Evolutionary conservation across 371 early-diverging fungal species (phyloP), one percentile per base, ranked within the genome.

Genomic region (Actinomucor elegans): DNA sequence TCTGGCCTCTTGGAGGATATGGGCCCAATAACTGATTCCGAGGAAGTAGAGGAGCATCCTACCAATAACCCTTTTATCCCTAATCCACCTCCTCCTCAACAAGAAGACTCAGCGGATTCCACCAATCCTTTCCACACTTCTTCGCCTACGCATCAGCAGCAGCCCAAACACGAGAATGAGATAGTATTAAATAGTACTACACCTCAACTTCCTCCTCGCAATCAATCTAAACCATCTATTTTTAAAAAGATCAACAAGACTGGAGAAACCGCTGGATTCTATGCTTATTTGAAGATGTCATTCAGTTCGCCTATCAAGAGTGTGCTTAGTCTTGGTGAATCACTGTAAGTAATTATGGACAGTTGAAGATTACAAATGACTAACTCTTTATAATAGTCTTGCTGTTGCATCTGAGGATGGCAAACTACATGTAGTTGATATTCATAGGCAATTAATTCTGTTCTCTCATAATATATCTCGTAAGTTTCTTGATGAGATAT

Each of bases 1-100:
- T 52, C 63, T 9, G 71, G 60, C 9, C 48, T 72, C 10, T 38
- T 72, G 2, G 54, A 72, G n/a, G 72, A 67, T 35, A 67, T 75
- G 72, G 57, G 50, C 3, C 50, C 12, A 23, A 43, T 37, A 3
- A 27, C 41, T 18, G 51, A 36, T 26, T 17, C 57, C 23, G 57
- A 55, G 18, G 46, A 47, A 0, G 40, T 45, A 9, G 24, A 11
- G 5, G 35, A 44, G 10, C 50, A 27, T 26, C 31, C 40, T 18
- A 32, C 24, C 26, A 48, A 18, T 20, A 52, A 45, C 17, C 36
- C 40, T 5, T 47, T 47, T 14, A 9, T 41, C 20, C 1, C 23
- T 12, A 18, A 5, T 18, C 20, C n/a, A 10, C 24, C 29, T 34
- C 9, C 20, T n/a, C 5, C 20, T 2, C 5, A 18, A 37, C 6